Evolutionary conservation across 805 yeast species (phyloP).

Genomic region (Metschnikowia amazonensis): DNA sequence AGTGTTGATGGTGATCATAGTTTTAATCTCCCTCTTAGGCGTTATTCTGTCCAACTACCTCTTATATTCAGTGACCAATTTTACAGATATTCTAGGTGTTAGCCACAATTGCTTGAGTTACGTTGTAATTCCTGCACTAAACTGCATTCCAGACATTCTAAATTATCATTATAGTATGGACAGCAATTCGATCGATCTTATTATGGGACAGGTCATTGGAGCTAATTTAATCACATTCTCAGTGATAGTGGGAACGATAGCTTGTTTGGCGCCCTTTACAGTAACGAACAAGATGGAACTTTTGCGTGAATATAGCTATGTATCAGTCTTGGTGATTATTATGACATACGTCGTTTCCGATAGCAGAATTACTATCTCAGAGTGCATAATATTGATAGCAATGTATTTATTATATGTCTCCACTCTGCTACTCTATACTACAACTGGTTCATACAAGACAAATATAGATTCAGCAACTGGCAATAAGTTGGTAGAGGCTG

Average conservation of each 20-base stretch:
- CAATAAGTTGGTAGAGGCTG: constrained; percentile 1
- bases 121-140: constrained; percentile 34
- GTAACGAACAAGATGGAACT: constrained; percentile 19
- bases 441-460: not conserved
- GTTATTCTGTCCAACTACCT: constrained; percentile 34
- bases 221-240: constrained; percentile 32
- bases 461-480: constrained; percentile 2
- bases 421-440: not conserved
- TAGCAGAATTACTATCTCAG: constrained; percentile 30
- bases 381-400: constrained; percentile 26
- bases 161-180: constrained; percentile 31
- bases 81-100: constrained; percentile 23
- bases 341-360: constrained; percentile 31
- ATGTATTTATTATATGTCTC: constrained; percentile 17
- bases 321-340: constrained; percentile 23
- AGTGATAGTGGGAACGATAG: constrained; percentile 33
- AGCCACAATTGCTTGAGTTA: constrained; percentile 31
- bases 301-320: constrained; percentile 28
- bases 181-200: constrained; percentile 29
- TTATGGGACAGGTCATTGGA: constrained; percentile 38
- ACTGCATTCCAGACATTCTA: constrained; percentile 36
- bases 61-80: constrained; percentile 27
- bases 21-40: constrained; percentile 26
- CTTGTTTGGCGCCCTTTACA: constrained; percentile 22
- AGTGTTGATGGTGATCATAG: not conserved